Evolutionary conservation across 345 rosid genomes (phyloP).

Genomic region (Anacardium occidentale): DNA sequence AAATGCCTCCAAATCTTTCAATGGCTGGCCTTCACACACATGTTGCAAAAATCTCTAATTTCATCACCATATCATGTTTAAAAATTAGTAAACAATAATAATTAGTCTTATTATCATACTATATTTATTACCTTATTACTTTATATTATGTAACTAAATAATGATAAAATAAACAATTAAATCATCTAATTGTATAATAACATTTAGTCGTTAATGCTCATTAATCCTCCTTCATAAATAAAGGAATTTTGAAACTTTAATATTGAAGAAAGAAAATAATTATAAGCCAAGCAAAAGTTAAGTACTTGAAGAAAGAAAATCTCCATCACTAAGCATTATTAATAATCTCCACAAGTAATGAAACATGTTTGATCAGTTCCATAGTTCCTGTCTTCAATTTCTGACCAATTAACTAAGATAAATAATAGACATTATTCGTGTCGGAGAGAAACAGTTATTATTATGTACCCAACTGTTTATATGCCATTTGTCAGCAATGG

Average conservation of each 20-base stretch:
- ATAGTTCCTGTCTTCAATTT: neutral
- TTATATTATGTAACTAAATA: too few species aligned
- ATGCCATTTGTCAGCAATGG: neutral
- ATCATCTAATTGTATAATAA: too few species aligned
- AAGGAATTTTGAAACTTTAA: too few species aligned
- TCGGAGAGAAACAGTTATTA: slow-evolving; percentile 7
- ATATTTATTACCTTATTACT: too few species aligned
- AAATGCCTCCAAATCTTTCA: neutral
- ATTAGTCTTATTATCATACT: too few species aligned
- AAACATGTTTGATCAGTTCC: neutral
- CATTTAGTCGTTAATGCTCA: too few species aligned
- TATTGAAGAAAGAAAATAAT: too few species aligned
- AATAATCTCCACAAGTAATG: neutral
- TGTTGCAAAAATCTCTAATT: too few species aligned
- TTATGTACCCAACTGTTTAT: neutral
- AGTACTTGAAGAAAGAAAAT: neutral
- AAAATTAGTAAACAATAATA: too few species aligned
- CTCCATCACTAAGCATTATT: neutral
- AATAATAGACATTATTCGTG: neutral
- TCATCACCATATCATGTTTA: too few species aligned
- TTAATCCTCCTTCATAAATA: too few species aligned
- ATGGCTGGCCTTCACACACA: neutral
- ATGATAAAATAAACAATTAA: too few species aligned
- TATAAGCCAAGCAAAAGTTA: neutral
- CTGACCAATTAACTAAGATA: neutral